phyloP scores from a whole-genome alignment of 139 green algal species.

The Monoraphidium neglectum region DNA sequence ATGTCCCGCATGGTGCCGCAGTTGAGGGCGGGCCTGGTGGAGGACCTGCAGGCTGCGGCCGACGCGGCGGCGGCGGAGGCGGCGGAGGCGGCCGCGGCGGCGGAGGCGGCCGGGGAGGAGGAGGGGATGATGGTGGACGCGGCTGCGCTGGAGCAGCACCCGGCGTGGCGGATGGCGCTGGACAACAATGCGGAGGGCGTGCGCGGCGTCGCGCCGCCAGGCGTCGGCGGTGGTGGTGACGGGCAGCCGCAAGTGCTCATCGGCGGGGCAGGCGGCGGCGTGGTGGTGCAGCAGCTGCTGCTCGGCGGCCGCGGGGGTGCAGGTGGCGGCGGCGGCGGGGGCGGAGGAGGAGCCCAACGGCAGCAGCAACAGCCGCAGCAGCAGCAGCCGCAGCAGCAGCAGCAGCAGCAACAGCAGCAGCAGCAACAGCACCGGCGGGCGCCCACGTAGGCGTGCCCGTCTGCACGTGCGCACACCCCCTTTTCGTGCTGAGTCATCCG shows the following conservation, averaged over 20 bases:
- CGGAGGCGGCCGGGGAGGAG: neutral
- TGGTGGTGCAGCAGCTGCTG: neutral
- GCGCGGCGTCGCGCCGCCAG: too few relatives aligned
- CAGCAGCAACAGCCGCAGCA: neutral
- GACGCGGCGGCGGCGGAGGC: neutral
- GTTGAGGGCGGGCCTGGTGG: conserved; percentile 43
- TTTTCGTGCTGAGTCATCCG: too few relatives aligned
- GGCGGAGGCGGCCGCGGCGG: neutral
- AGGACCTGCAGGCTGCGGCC: conserved; percentile 35
- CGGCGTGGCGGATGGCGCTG: too few relatives aligned
- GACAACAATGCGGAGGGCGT: too few relatives aligned
- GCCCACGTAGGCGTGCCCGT: too few relatives aligned
- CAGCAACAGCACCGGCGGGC: neutral
- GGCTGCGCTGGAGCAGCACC: too few relatives aligned
- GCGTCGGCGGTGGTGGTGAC: too few relatives aligned
- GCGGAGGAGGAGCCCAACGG: neutral
- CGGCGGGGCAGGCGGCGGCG: neutral
- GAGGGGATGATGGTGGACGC: too few relatives aligned
- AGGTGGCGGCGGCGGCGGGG: neutral
- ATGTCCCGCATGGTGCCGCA: conserved; percentile 61
- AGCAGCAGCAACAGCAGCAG: conserved; percentile 4
- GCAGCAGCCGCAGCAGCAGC: conserved; percentile 10
- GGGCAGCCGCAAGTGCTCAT: neutral
- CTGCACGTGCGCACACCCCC: too few relatives aligned
- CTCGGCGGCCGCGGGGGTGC: neutral